phyloP scores from a whole-genome alignment of 805 yeast genomes.

The Metschnikowia shivogae region DNA sequence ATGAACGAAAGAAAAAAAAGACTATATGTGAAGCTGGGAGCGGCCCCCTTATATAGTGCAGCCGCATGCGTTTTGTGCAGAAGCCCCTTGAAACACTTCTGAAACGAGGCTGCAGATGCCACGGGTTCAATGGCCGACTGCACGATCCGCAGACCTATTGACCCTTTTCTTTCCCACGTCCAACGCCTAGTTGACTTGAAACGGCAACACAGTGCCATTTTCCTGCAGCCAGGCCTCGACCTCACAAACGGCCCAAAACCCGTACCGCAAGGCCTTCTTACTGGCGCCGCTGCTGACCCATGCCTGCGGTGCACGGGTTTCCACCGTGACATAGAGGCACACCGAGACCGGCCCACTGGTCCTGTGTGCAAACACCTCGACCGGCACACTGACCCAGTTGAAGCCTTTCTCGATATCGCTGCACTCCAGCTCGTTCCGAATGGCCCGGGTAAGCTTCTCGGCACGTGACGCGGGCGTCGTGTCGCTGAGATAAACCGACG shows the following conservation, averaged over 20 bases:
- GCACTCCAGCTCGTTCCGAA: conserved; percentile 11
- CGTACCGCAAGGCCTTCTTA: conserved; percentile 18
- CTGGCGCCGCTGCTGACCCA: conserved; percentile 15
- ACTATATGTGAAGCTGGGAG: too few relatives aligned
- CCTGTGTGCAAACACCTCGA: conserved; percentile 15
- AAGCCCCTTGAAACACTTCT: too few relatives aligned
- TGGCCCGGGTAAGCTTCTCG: conserved; percentile 27
- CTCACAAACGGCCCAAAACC: conserved; percentile 24
- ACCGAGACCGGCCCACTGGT: conserved; percentile 6
- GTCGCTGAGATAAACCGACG: conserved; percentile 30
- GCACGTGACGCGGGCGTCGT: conserved; percentile 28
- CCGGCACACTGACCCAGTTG: conserved; percentile 36
- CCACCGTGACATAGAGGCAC: conserved; percentile 30
- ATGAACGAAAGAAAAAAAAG: too few relatives aligned
- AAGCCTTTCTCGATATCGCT: conserved; percentile 17
- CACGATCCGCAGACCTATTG: too few relatives aligned
- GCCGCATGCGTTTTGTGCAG: too few relatives aligned
- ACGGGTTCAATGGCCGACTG: too few relatives aligned
- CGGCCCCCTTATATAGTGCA: too few relatives aligned
- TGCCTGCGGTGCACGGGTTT: conserved; percentile 22
- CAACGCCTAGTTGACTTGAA: too few relatives aligned
- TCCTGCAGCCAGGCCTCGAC: not conserved
- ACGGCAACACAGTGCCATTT: not conserved
- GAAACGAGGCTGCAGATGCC: too few relatives aligned
- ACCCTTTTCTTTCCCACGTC: too few relatives aligned